Conservation (phyloP, 345 rosid species). For the Raphanus sativus region DNA sequence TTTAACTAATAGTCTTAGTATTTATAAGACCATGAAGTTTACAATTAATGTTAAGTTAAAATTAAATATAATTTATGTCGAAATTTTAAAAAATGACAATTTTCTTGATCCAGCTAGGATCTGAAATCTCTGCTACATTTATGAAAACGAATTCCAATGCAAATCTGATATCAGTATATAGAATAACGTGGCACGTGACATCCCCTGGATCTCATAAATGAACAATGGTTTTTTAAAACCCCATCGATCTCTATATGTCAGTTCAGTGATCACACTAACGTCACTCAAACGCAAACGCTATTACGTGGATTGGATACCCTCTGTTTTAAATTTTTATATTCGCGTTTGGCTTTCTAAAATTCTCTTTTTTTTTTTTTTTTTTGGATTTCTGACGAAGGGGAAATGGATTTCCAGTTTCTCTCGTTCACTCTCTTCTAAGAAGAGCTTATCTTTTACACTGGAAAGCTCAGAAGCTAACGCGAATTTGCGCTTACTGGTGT, state of each 20-base stretch:
- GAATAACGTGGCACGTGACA: conserved; percentile 40
- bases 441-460: background rate
- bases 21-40: too few species aligned
- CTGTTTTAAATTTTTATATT: background rate
- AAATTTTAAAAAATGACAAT: too few species aligned
- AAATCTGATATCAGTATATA: background rate
- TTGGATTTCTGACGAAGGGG: background rate
- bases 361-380: background rate
- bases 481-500: background rate
- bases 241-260: conserved; percentile 1
- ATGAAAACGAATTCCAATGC: conserved; percentile 4
- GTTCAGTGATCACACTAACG: conserved; percentile 10
- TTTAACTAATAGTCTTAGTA: too few species aligned
- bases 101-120: background rate
- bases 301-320: background rate
- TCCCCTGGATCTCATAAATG: conserved; percentile 18
- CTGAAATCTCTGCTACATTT: background rate
- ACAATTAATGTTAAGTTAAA: too few species aligned
- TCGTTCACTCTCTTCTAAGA: background rate
- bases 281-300: conserved; percentile 13
- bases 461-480: background rate
- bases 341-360: conserved; percentile 9
- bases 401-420: conserved; percentile 9
- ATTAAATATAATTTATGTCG: too few species aligned
- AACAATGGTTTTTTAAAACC: background rate